phyloP scores from a whole-genome alignment of 2,329 filamentous ascomycete species.

The Calonectria multiphialidica region DNA sequence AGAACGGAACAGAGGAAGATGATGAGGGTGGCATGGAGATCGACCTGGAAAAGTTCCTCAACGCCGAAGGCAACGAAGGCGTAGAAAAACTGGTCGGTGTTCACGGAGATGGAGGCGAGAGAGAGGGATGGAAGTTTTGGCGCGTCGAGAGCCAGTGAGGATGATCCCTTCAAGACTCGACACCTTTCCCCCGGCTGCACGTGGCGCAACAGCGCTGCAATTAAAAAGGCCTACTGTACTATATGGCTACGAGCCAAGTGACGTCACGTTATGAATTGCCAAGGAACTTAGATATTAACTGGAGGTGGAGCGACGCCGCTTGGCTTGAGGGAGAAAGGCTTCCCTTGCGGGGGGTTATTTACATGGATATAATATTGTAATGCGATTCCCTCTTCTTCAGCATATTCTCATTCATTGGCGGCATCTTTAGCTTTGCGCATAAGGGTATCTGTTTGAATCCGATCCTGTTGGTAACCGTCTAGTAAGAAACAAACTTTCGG shows the following conservation, averaged over 20 bases:
- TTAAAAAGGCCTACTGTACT: slow-evolving; percentile 31
- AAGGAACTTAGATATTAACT: slow-evolving; percentile 28
- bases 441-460: background rate
- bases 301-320: slow-evolving; percentile 29
- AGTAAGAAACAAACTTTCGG: background rate
- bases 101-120: slow-evolving; percentile 72
- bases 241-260: slow-evolving; percentile 36
- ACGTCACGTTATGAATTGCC: slow-evolving; percentile 38
- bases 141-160: slow-evolving; percentile 64
- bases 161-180: slow-evolving; percentile 2
- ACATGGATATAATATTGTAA: slow-evolving; percentile 45
- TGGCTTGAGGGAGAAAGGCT: slow-evolving; percentile 34
- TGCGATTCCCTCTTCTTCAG: slow-evolving; percentile 36
- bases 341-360: slow-evolving; percentile 32
- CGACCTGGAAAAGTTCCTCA: slow-evolving; percentile 85
- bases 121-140: slow-evolving; percentile 92
- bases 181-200: slow-evolving; percentile 11
- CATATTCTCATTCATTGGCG: background rate
- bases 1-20: slow-evolving; percentile 84
- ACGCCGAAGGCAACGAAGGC: slow-evolving; percentile 84
- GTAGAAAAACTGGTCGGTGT: slow-evolving; percentile 92
- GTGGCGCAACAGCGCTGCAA: slow-evolving; percentile 14
- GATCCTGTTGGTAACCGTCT: background rate
- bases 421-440: background rate
- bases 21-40: slow-evolving; percentile 90